Evolutionary conservation across 352 stramenopile species (phyloP).

Genomic region (Pythium vanterpoolii): DNA sequence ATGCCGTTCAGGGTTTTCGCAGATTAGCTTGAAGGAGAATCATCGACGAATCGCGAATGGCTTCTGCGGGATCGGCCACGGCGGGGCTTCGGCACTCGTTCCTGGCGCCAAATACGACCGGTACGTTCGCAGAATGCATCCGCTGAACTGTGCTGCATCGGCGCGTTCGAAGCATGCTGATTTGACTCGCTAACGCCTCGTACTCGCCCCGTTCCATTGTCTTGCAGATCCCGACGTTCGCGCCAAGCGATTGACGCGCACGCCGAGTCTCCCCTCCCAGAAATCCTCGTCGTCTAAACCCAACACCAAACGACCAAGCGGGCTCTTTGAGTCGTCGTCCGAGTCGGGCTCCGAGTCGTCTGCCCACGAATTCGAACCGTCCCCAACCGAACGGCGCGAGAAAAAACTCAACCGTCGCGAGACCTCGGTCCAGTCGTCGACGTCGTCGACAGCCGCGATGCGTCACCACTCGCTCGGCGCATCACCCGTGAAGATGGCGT

Average conservation of each 20-base stretch:
- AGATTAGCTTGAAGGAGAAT: conserved; percentile 17
- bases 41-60: conserved; percentile 3
- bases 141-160: neutral
- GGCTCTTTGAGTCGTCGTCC: conserved; percentile 28
- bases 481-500: neutral
- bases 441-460: neutral
- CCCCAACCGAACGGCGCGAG: conserved; percentile 8
- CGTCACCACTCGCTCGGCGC: conserved; percentile 13
- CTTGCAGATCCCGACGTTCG: conserved; percentile 3
- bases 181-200: neutral
- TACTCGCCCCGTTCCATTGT: neutral
- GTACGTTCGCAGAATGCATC: neutral
- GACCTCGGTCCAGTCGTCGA: neutral
- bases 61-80: conserved; percentile 14
- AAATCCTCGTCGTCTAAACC: neutral
- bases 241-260: conserved; percentile 16
- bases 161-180: neutral
- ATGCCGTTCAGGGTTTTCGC: conserved; percentile 3
- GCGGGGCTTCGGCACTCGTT: conserved; percentile 23
- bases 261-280: conserved; percentile 19
- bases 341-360: conserved; percentile 19
- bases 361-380: conserved; percentile 13
- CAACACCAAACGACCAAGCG: conserved; percentile 17
- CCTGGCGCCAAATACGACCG: conserved; percentile 2
- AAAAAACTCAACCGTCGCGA: neutral